phyloP scores from a whole-genome alignment of 495 filamentous ascomycete species.

The Stereocaulon alpinum region DNA sequence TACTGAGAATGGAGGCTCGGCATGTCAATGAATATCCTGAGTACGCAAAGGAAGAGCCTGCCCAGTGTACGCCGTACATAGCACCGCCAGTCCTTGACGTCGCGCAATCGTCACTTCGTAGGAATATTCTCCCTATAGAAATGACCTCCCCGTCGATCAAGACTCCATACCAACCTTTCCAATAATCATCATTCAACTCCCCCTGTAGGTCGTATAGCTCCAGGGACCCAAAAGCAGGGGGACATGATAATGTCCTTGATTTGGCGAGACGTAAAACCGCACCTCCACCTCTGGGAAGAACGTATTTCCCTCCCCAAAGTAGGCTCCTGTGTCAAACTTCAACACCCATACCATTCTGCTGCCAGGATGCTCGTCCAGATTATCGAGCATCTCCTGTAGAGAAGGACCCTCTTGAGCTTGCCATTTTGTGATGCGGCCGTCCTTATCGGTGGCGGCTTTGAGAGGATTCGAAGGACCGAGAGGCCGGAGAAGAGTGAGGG shows the following conservation, averaged over 20 bases:
- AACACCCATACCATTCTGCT: slow-evolving; percentile 56
- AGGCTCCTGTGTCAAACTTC: slow-evolving; percentile 64
- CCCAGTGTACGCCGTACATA: neutral
- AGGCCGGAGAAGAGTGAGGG: slow-evolving; percentile 37
- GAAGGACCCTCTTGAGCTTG: slow-evolving; percentile 30
- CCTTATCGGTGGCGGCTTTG: slow-evolving; percentile 64
- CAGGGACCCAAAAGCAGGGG: slow-evolving; percentile 81
- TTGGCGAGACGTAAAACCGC: slow-evolving; percentile 58
- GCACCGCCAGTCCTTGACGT: neutral
- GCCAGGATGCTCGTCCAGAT: slow-evolving; percentile 25
- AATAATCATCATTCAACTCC: slow-evolving; percentile 27
- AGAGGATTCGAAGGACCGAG: slow-evolving; percentile 35
- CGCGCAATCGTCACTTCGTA: neutral
- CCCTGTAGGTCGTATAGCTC: slow-evolving; percentile 89
- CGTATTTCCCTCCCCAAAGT: slow-evolving; percentile 65
- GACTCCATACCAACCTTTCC: neutral
- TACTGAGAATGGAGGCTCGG: no score
- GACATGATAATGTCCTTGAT: slow-evolving; percentile 79
- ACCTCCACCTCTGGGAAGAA: slow-evolving; percentile 92
- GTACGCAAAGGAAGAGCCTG: neutral
- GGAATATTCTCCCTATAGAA: neutral
- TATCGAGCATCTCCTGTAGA: slow-evolving; percentile 30
- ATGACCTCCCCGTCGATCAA: neutral
- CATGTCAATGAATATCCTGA: no score
- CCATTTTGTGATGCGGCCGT: slow-evolving; percentile 82